Evolutionary conservation across 2,329 filamentous ascomycete genomes (phyloP), one percentile per base, ranked within the genome.

Genomic region (Myotisia sp.): DNA sequence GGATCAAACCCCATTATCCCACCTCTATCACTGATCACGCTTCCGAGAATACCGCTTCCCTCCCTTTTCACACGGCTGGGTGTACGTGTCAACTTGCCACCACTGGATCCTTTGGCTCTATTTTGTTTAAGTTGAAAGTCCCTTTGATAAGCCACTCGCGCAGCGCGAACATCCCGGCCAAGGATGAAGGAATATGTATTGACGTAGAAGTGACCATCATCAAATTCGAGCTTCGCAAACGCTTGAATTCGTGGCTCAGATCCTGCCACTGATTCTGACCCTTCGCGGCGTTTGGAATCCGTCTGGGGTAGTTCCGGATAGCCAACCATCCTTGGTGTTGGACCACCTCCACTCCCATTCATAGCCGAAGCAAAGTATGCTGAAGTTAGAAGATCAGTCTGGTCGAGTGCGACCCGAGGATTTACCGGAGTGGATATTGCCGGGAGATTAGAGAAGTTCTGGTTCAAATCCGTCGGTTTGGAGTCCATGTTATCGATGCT

Each of bases 181-280:
- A 78, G 58, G 33, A 72, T 66, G 37, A 76, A 68, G 19, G 69
- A 67, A 45, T 71, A 71, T 4, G 71, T 76, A 42, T 70, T 74
- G 56, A 76, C 70, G 48, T 75, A 76, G 49, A 74, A 77, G 47
- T 73, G 70, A 34, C 73, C 72, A 53, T 78, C 73, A 33, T 70
- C 64, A 49, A 78, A 76, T 46, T 70, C 67, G 29, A 78, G 60
- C 49, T 74, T 74, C 26, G 73, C 74, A 52, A 71, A 77, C 21
- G 71, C 73, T 42, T 69, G 64, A 40, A 74, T 68, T 30, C 55
- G 51, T 29, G 58, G 58, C 40, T 62, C 58, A 1, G 58, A 60
- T 10, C 56, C 58, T 12, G 51, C 48, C 20, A 54, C 44, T n/a
- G 58, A 60, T 9, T 50, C 48, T 3, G 47, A 42, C 13, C 49